Percentiles rank a stretch among this genome's conserved stretches.
phyloP scores from a whole-genome alignment of 2,329 filamentous ascomycete species.

The Apiospora saccharicola region DNA sequence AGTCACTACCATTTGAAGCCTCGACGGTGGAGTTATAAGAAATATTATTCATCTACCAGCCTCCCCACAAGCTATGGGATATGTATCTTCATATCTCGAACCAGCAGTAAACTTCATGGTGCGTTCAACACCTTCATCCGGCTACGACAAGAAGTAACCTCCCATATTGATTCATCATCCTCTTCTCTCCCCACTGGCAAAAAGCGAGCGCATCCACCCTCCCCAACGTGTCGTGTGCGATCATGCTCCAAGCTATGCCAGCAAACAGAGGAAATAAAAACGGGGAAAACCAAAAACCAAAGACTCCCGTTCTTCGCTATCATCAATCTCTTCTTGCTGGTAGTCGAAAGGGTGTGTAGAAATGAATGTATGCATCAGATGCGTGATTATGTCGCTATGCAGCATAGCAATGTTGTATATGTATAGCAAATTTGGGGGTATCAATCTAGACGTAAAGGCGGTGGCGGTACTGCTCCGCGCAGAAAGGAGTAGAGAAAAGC shows the following conservation, averaged over 20 bases:
- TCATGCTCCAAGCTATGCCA: conserved; percentile 19
- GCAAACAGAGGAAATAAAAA: conserved; percentile 12
- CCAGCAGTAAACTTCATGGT: neutral
- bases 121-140: neutral
- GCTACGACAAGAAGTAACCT: neutral
- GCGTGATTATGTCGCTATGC: conserved; percentile 24
- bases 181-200: neutral
- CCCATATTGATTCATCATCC: conserved; percentile 3
- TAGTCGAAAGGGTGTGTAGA: conserved; percentile 4
- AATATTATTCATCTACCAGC: conserved; percentile 3
- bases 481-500: conserved; percentile 9
- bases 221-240: neutral
- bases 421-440: conserved; percentile 22
- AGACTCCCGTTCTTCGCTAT: neutral
- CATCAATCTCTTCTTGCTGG: conserved; percentile 4
- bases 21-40: neutral
- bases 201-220: conserved; percentile 14
- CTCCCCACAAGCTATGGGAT: neutral
- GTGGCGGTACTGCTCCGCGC: neutral
- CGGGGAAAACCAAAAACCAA: neutral
- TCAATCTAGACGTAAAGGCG: conserved; percentile 26
- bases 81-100: neutral
- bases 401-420: conserved; percentile 23
- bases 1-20: neutral
- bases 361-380: conserved; percentile 22